A percentile compares a stretch with the other conserved stretches of the same genome.
These are phyloP conservation scores for Starmerella sirachaensis DNA, from an alignment of 805 yeast genomes.

Conservation along the genomic window DNA sequence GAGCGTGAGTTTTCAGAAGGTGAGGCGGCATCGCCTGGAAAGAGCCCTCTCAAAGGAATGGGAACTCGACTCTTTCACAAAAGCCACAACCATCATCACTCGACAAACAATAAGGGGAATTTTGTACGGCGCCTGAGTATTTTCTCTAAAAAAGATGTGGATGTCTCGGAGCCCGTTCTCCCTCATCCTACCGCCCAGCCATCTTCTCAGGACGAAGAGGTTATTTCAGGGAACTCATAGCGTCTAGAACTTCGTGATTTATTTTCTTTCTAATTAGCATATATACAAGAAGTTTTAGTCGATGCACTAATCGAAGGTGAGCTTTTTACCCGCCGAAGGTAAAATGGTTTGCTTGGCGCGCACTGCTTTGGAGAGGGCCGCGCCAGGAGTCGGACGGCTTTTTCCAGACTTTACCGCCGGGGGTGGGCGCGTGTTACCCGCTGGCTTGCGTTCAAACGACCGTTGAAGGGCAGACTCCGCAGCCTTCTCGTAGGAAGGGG, in stretches of 20 bases:
- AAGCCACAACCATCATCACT: neutral
- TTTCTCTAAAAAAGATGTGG: conserved; percentile 10
- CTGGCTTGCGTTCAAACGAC: conserved; percentile 1
- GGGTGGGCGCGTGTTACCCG: no score
- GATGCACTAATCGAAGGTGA: conserved; percentile 46
- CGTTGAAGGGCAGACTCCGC: neutral
- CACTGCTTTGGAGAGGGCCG: conserved; percentile 78
- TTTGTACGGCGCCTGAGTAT: conserved; percentile 15
- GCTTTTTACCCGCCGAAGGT: conserved; percentile 79
- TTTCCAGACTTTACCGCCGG: conserved; percentile 13
- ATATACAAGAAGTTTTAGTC: no score
- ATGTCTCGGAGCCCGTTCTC: no score
- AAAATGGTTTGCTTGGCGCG: conserved; percentile 85
- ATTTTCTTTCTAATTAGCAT: no score
- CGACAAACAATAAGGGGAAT: conserved; percentile 5
- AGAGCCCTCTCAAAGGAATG: conserved; percentile 8
- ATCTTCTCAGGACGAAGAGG: no score
- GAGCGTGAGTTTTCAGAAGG: neutral
- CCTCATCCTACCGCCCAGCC: no score
- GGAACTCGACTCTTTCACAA: conserved; percentile 10
- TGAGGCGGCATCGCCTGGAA: neutral
- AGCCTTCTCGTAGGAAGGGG: neutral
- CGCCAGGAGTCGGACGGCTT: conserved; percentile 41
- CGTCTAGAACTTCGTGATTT: no score
- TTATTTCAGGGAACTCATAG: no score